Base-by-base conservation (phyloP, 768 basidiomycete species). In the Kwoniella europaea region DNA sequence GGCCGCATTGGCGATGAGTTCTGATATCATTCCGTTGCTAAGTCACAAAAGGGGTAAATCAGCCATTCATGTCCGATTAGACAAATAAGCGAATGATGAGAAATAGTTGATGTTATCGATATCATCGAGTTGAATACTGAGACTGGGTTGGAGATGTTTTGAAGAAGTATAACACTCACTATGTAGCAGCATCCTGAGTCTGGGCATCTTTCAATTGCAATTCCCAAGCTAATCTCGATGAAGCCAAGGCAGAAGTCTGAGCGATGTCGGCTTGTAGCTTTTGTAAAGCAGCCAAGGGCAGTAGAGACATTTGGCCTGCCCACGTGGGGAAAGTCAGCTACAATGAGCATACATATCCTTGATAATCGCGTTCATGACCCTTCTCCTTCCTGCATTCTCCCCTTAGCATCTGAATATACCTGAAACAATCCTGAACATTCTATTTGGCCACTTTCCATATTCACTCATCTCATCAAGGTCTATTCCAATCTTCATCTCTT, bases 21-120 rank as follows among this genome's bases (percentile, higher is more conserved):
- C 93, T 29, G 91, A 94, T 70, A 97, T 97, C 68, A 94, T 86
- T 16, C 89, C 90, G 83, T 97, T 95, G 91, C 85, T 97, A 91
- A 46, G 90, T 90, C 24, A 13, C 3, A 52, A 22, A 58, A 52
- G 22, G 54, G 46, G 13, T 35, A 35, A 20, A 20, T 58, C 20
- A 68, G 63, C 44, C n/a, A 12, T 50, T 50, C 12, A 7, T 50
- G 46, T 50, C 13, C 13, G 13, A 50, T 35, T 6, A 35, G 35
- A 35, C 35, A 35, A 7, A 35, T 35, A 35, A 35, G 35, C 35
- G 7, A 35, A 35, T 1, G 35, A 35, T 35, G 35, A 0, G 7
- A 35, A 1, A 35, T 6, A 35, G 35, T 35, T 9, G 7, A 9
- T 35, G 35, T 0, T 5, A 7, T 35, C 6, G 35, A 35, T 9